Evolutionary conservation across 139 green algal species (phyloP).

Genomic region (Diplosphaera chodatii): DNA sequence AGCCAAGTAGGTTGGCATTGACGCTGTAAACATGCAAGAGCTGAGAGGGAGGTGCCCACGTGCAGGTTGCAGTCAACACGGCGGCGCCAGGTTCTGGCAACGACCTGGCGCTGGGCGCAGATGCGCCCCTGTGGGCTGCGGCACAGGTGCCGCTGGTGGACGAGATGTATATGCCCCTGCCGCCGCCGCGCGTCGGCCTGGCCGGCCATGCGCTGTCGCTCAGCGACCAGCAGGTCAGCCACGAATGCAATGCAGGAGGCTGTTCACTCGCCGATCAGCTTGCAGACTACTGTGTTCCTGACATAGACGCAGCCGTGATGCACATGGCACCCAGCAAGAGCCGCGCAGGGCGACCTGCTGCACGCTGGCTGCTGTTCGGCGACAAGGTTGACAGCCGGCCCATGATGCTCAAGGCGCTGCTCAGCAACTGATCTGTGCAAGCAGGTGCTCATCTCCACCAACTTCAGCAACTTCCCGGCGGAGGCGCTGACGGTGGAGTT

Average conservation of each 20-base stretch:
- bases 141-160: constrained; percentile 56
- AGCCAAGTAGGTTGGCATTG: too few relatives aligned
- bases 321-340: too few relatives aligned
- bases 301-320: too few relatives aligned
- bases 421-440: neutral
- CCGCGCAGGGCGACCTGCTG: too few relatives aligned
- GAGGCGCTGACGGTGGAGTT: constrained; percentile 80
- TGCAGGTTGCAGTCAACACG: too few relatives aligned
- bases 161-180: constrained; percentile 40
- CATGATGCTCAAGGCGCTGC: too few relatives aligned
- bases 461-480: constrained; percentile 70
- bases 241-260: too few relatives aligned
- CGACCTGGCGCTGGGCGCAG: constrained; percentile 49
- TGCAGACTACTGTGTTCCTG: too few relatives aligned
- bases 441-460: constrained; percentile 65
- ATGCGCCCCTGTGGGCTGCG: constrained; percentile 56
- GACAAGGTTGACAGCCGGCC: too few relatives aligned
- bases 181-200: constrained; percentile 36
- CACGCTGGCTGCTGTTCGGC: neutral
- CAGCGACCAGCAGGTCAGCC: constrained; percentile 57
- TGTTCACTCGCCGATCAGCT: too few relatives aligned
- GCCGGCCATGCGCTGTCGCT: constrained; percentile 67
- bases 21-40: too few relatives aligned
- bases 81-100: constrained; percentile 11
- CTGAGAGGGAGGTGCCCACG: too few relatives aligned